Evolutionary conservation across 202 grass and related monocot species (phyloP).

Genomic region (Saccharum hybrid): DNA sequence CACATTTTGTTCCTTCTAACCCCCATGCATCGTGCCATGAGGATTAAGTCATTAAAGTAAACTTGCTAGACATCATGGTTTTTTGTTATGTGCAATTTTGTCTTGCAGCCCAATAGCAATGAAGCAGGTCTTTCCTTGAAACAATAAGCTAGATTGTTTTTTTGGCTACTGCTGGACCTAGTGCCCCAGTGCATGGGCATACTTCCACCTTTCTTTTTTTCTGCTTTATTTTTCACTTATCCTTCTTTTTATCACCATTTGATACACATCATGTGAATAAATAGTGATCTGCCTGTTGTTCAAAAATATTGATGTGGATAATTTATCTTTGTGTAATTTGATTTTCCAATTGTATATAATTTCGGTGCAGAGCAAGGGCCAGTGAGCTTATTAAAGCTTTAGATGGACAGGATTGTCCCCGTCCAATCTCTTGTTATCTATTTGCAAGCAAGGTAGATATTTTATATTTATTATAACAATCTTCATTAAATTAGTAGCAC

Average conservation of each 20-base stretch:
- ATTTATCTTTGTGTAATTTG: slow-evolving; percentile 37
- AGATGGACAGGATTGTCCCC: slow-evolving; percentile 68
- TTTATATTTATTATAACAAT: neutral
- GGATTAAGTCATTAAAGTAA: neutral
- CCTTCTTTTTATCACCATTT: slow-evolving; percentile 14
- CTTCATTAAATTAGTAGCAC: no score
- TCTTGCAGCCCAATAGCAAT: neutral
- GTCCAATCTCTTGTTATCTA: slow-evolving; percentile 61
- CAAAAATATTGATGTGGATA: neutral
- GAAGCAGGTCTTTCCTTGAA: slow-evolving; percentile 8
- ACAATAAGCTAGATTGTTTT: neutral
- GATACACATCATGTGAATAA: neutral
- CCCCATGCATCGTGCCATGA: no score
- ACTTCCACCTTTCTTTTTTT: neutral
- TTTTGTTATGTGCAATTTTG: slow-evolving; percentile 3
- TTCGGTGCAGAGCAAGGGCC: slow-evolving; percentile 65
- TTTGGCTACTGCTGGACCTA: slow-evolving; percentile 2
- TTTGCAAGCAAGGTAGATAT: slow-evolving; percentile 79
- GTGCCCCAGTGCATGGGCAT: slow-evolving; percentile 8
- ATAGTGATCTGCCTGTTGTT: slow-evolving; percentile 3
- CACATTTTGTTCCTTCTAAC: no score
- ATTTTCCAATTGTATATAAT: slow-evolving; percentile 29
- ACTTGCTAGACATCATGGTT: neutral
- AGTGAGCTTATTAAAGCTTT: slow-evolving; percentile 76
- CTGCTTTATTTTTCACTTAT: neutral